Conservation (phyloP, 306 rosid species). For the Acmispon strigosus region DNA sequence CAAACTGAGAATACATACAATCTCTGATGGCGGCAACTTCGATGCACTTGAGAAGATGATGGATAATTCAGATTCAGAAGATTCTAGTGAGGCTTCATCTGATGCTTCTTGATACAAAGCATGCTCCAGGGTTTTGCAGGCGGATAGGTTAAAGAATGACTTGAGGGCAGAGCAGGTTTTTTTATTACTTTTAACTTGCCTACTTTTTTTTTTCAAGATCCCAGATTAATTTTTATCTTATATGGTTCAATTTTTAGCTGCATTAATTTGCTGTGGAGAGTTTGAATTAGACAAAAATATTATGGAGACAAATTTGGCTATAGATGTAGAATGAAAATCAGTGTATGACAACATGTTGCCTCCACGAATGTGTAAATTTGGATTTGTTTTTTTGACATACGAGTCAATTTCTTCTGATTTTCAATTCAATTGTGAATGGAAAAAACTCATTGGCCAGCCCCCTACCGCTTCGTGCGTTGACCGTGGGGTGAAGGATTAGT, state of each 20-base stretch:
- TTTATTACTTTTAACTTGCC: background rate
- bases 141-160: background rate
- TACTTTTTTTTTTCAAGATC: background rate
- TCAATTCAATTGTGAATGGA: too few species aligned
- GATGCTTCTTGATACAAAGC: conserved; percentile 32
- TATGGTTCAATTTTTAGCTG: background rate
- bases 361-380: background rate
- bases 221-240: background rate
- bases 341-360: too few species aligned
- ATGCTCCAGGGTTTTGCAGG: background rate
- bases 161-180: background rate
- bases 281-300: background rate
- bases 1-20: conserved; percentile 63
- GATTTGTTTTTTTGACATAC: background rate
- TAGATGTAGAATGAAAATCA: background rate
- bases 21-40: conserved; percentile 72
- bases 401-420: background rate
- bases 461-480: too few species aligned
- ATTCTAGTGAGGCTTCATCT: conserved; percentile 27
- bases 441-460: too few species aligned
- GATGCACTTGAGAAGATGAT: conserved; percentile 79
- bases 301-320: background rate
- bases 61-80: conserved; percentile 60
- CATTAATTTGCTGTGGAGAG: background rate
- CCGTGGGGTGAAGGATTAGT: too few species aligned